Evolutionary conservation across 1,284 basidiomycete species (phyloP).

Genomic region (Lentinula novae-zelandiae): DNA sequence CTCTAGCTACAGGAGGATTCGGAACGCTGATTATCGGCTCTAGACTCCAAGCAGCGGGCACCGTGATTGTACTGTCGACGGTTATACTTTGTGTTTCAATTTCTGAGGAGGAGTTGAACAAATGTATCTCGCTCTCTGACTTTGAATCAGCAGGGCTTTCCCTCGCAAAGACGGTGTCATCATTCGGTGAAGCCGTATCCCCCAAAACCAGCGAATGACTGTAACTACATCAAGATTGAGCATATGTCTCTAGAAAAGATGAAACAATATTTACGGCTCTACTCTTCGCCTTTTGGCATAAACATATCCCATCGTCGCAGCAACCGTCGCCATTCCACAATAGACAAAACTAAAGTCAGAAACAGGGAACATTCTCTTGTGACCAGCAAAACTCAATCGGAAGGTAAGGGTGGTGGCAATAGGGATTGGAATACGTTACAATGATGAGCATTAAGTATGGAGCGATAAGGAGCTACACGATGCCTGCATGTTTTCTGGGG

Average conservation of each 20-base stretch:
- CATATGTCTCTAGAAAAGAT: neutral
- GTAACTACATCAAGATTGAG: neutral
- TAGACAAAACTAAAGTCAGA: slow-evolving; percentile 42
- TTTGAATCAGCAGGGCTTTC: neutral
- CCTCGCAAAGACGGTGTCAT: neutral
- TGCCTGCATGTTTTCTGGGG: neutral
- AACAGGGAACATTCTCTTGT: slow-evolving; percentile 11
- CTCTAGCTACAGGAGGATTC: neutral
- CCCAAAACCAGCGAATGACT: neutral
- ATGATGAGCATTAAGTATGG: neutral
- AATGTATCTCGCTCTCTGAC: neutral
- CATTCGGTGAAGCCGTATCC: neutral
- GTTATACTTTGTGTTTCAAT: neutral
- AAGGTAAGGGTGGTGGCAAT: neutral
- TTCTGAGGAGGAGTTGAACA: neutral
- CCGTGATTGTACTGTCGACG: no score
- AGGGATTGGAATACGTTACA: neutral
- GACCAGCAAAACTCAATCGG: neutral
- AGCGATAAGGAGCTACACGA: neutral
- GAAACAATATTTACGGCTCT: neutral
- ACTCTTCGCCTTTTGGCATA: slow-evolving; percentile 26
- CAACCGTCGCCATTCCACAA: slow-evolving; percentile 52
- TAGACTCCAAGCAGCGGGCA: neutral
- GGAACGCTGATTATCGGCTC: neutral
- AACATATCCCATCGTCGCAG: slow-evolving; percentile 55